Evolutionary conservation across 73 alveolate genomes (phyloP), one percentile per base, ranked within the genome.

Genomic region (Paramecium biaurelia): DNA sequence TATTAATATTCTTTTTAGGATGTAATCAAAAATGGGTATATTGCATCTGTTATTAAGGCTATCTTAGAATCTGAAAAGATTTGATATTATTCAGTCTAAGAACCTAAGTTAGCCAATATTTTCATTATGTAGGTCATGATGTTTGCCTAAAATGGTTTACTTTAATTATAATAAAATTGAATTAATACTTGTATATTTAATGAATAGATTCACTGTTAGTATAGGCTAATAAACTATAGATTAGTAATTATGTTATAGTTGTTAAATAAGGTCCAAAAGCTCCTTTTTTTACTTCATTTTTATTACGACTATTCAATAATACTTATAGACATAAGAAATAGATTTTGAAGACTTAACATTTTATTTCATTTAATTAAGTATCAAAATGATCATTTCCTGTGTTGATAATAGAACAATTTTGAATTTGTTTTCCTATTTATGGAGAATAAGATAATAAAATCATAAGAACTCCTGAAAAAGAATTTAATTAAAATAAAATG

Each of bases 11-110:
- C 99, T 4, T 63, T 86, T 15, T 89, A 34, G 1, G 95, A 21
- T 28, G 99, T 93, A 23, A 85, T 90, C 84, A 96, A 57, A 57
- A 93, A 88, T 45, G 96, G 95, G 56, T 94, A 84, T 56, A 93
- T 85, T 12, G 93, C 96, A 24, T 95, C 92, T 68, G 94, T 88
- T 15, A 96, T 68, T n/a, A 96, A 93, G 12, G 70, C 47, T 32
- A 86, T 37, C 38, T 90, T 63, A 79, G 93, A 63, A 26, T 76
- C 93, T 18, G 70, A 37, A 43, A 86, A 86, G 18, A 76, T 9
- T 49, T 38, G 82, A 67, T 76, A 93, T 85, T 86, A 93, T 45
- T 94, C 97, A 0, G 82, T 43, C 34, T 89, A 35, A 28, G 68
- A 38, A 1, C 92, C 94, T 57, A 59, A 68, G 45, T 35, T 70